phyloP scores from a whole-genome alignment of 805 yeast species.

The Saccharomycopsis guyanensis region DNA sequence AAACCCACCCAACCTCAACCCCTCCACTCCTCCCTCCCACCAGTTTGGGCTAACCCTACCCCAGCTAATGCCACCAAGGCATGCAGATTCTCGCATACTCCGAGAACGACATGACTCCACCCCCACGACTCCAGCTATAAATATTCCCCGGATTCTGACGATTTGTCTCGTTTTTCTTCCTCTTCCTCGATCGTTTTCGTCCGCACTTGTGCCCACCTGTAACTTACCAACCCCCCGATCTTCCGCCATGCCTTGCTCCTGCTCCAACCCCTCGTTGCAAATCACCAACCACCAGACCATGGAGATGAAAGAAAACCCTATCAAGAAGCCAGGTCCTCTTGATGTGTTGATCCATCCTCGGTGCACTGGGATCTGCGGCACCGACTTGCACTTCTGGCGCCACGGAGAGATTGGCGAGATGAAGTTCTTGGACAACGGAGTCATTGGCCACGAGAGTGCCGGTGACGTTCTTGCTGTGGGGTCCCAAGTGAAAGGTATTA shows the following conservation, averaged over 20 bases:
- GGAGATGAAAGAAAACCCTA: conserved; percentile 11
- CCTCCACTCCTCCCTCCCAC: no score
- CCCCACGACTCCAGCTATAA: no score
- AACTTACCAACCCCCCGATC: no score
- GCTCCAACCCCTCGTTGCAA: conserved; percentile 18
- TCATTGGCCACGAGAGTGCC: conserved; percentile 39
- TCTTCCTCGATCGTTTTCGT: not conserved
- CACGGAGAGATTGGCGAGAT: conserved; percentile 56
- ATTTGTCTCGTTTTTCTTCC: not conserved
- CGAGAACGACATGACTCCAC: no score
- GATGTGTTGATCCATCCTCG: conserved; percentile 50
- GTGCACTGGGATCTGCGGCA: conserved; percentile 70
- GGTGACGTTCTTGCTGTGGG: conserved; percentile 45
- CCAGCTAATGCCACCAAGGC: no score
- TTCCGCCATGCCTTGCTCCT: conserved; percentile 8
- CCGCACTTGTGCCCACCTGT: no score
- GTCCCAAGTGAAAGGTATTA: conserved; percentile 36
- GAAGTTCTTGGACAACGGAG: conserved; percentile 29
- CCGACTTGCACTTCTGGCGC: conserved; percentile 63
- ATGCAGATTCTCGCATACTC: no score
- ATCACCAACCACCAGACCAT: conserved; percentile 18
- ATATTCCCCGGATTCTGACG: no score
- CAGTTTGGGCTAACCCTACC: no score
- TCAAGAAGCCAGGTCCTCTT: conserved; percentile 25
- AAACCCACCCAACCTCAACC: no score